A percentile compares a stretch with the other conserved stretches of the same genome.
Evolutionary conservation across 2,329 filamentous ascomycete species (phyloP).

Genomic region (Trichoderma asperellum): DNA sequence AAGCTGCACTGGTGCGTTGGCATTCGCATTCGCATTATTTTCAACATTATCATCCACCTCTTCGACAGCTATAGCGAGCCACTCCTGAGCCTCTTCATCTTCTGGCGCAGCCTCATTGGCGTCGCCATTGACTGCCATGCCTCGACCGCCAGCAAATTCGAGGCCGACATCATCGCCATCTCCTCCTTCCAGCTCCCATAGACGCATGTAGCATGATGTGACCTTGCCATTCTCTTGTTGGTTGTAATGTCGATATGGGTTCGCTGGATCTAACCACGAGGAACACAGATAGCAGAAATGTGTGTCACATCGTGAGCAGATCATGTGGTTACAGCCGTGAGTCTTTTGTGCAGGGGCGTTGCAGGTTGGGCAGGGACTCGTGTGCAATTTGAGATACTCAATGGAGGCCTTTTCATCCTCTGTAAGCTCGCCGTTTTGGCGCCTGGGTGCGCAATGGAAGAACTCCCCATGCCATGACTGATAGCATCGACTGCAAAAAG

Average conservation of each 20-base stretch:
- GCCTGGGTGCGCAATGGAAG: conserved; percentile 67
- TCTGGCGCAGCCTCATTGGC: conserved; percentile 6
- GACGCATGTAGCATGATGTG: conserved; percentile 76
- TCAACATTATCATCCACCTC: conserved; percentile 19
- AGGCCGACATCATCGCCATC: conserved; percentile 63
- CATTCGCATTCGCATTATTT: conserved; percentile 42
- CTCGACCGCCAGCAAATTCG: conserved; percentile 48
- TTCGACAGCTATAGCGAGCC: conserved; percentile 30
- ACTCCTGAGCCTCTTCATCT: conserved; percentile 2
- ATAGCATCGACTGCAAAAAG: conserved; percentile 74
- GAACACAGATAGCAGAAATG: conserved; percentile 97
- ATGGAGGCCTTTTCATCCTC: conserved; percentile 85
- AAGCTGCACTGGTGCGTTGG: conserved; percentile 34
- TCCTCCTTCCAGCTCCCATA: conserved; percentile 89
- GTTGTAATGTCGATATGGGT: conserved; percentile 92
- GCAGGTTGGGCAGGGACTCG: conserved; percentile 88
- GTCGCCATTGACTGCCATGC: background rate
- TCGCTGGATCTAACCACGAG: conserved; percentile 77
- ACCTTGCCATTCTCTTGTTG: conserved; percentile 53
- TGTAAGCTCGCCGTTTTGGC: conserved; percentile 70
- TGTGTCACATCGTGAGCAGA: conserved; percentile 82
- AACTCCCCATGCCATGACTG: conserved; percentile 95
- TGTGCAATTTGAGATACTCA: conserved; percentile 80
- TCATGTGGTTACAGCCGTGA: conserved; percentile 96
- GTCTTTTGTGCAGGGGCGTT: conserved; percentile 84